Evolutionary conservation across 1,139 yeast genomes (phyloP).

Genomic region (Candida buenavistaensis): DNA sequence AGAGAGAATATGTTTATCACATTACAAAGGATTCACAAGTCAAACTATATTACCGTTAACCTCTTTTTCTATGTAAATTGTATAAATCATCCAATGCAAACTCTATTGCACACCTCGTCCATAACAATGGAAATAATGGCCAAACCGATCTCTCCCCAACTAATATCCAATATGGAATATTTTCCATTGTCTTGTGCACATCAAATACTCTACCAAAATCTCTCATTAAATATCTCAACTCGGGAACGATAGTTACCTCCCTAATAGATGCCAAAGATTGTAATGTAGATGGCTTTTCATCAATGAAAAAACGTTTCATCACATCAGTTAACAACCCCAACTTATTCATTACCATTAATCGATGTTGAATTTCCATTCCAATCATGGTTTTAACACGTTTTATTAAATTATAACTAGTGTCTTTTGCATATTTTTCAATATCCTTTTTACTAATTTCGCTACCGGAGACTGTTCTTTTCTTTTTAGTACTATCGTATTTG

Average conservation of each 20-base stretch:
- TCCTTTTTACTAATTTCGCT: conserved; percentile 13
- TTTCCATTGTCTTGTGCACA: conserved; percentile 65
- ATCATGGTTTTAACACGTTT: conserved; percentile 38
- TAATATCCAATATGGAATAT: conserved; percentile 83
- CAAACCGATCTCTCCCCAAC: conserved; percentile 94
- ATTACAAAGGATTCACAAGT: conserved; percentile 56
- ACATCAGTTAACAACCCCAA: conserved; percentile 73
- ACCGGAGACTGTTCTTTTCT: conserved; percentile 9
- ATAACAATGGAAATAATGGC: conserved; percentile 84
- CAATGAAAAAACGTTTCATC: conserved; percentile 76
- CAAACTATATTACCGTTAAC: conserved; percentile 43
- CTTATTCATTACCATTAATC: conserved; percentile 77
- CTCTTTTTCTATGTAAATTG: conserved; percentile 46
- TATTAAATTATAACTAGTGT: conserved; percentile 30
- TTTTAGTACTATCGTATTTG: conserved; percentile 18
- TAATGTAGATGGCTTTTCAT: conserved; percentile 79
- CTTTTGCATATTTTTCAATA: conserved; percentile 29
- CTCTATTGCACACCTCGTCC: conserved; percentile 90
- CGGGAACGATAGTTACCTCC: conserved; percentile 91
- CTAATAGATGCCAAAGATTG: conserved; percentile 50
- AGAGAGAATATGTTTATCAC: conserved; percentile 65
- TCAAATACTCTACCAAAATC: conserved; percentile 77
- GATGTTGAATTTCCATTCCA: conserved; percentile 73
- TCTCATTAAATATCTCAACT: conserved; percentile 61
- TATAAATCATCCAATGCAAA: conserved; percentile 80